These are phyloP conservation scores for Amanita phalloides DNA, from an alignment of 768 basidiomycete species.

Conservation along the genomic window DNA sequence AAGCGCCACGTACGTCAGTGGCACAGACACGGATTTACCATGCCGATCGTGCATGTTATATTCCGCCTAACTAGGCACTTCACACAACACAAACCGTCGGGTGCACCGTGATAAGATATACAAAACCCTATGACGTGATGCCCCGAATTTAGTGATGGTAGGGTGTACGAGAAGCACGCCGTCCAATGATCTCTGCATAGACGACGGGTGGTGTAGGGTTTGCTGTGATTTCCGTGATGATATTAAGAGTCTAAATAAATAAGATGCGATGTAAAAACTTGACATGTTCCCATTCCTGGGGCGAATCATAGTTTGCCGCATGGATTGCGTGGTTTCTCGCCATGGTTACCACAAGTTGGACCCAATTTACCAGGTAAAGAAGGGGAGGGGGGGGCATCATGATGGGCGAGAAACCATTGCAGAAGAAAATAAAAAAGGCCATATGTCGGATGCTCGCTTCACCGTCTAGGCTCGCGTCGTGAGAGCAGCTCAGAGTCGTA, in stretches of 20 bases:
- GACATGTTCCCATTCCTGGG: neutral
- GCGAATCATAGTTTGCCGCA: neutral
- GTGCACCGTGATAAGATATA: neutral
- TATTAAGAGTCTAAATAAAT: neutral
- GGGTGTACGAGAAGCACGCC: neutral
- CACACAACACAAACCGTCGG: neutral
- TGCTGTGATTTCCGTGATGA: too few species aligned
- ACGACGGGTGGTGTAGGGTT: too few species aligned
- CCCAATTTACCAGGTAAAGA: neutral
- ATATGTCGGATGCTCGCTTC: neutral
- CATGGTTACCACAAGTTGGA: neutral
- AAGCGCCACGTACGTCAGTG: neutral
- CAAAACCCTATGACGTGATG: neutral
- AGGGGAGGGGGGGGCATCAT: neutral
- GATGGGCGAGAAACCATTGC: neutral
- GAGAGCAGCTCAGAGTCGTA: conserved; percentile 1
- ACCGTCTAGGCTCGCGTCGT: neutral
- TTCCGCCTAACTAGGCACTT: neutral
- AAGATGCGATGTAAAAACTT: neutral
- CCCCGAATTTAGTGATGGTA: neutral
- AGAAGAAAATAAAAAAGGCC: neutral
- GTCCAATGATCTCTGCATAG: too few species aligned
- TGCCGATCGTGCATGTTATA: neutral
- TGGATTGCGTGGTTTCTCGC: neutral
- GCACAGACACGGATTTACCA: neutral